Percentiles rank a stretch among this genome's conserved stretches.
Conservation (phyloP, 176 grass and related monocot species). For the Oryza coarctata region DNA sequence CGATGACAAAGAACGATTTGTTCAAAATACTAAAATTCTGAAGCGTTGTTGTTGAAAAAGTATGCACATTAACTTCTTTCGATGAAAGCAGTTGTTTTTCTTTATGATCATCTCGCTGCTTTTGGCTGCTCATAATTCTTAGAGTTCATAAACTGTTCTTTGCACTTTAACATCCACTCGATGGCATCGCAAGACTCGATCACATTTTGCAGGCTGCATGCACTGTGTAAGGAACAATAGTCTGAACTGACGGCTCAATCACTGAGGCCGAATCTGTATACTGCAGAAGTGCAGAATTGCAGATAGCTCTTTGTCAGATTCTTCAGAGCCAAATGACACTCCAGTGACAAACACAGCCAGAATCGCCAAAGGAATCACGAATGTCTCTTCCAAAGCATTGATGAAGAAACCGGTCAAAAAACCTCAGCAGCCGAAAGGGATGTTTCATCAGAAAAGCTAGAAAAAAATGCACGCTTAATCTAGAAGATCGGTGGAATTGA, state of each 20-base stretch:
- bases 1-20: too few relatives aligned
- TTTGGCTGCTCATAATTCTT: neutral
- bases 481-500: neutral
- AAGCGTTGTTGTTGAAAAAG: neutral
- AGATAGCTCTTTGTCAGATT: neutral
- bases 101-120: too few relatives aligned
- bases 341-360: neutral
- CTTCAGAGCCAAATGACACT: neutral
- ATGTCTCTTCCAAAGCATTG: neutral
- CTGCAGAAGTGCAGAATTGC: too few relatives aligned
- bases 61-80: neutral
- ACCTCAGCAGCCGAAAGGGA: slow-evolving; percentile 25
- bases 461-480: neutral
- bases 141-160: neutral
- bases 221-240: neutral
- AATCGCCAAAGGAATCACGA: neutral
- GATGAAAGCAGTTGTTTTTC: neutral
- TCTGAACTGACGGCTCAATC: neutral
- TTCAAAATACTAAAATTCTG: too few relatives aligned
- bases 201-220: neutral
- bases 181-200: neutral
- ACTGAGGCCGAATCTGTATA: neutral
- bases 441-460: slow-evolving; percentile 3
- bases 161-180: neutral
- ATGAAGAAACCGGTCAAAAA: slow-evolving; percentile 35